Conservation (phyloP, 192 early-diverging fungal genomes). For the Entomortierella chlamydospora region DNA sequence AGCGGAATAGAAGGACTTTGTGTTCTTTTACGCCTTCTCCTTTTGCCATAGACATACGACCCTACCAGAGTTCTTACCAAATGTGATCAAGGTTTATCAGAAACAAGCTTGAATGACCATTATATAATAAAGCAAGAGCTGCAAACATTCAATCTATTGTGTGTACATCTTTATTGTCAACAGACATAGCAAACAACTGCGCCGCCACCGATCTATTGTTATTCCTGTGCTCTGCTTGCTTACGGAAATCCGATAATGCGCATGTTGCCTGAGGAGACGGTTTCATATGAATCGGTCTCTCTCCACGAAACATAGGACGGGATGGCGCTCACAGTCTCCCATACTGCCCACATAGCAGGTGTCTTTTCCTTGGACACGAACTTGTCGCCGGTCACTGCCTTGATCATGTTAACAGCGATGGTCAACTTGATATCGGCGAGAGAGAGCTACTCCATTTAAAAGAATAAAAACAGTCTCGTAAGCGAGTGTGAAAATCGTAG, state of each 20-base stretch:
- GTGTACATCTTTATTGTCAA: too few species aligned
- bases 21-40: too few species aligned
- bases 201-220: too few species aligned
- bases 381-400: conserved; percentile 12
- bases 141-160: too few species aligned
- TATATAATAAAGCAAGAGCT: too few species aligned
- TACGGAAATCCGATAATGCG: conserved; percentile 19
- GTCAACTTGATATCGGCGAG: conserved; percentile 23
- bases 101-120: too few species aligned
- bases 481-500: background rate
- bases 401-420: conserved; percentile 2
- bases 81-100: too few species aligned
- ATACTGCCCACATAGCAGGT: conserved; percentile 34
- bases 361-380: conserved; percentile 22
- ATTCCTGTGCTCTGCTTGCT: too few species aligned
- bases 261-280: conserved; percentile 6
- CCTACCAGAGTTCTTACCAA: too few species aligned
- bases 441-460: conserved; percentile 7
- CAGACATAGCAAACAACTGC: too few species aligned
- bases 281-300: conserved; percentile 14
- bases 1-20: too few species aligned
- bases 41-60: too few species aligned
- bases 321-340: conserved; percentile 31
- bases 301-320: conserved; percentile 30
- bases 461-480: background rate